Evolutionary conservation across 208 protist species (phyloP).

Genomic region (Acanthamoeba royreba): DNA sequence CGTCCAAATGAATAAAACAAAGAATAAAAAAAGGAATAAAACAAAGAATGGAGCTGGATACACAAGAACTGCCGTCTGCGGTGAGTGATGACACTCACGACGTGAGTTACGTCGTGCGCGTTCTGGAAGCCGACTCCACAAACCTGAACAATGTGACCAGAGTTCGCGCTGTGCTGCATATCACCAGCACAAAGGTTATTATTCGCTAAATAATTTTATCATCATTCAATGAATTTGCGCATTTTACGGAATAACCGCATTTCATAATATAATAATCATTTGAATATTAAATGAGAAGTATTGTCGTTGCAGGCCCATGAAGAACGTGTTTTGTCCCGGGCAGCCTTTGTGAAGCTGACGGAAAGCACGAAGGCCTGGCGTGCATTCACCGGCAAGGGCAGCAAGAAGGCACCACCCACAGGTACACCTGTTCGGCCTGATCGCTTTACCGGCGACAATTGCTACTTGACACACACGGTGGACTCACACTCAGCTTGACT

Average conservation of each 20-base stretch:
- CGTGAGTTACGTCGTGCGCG: neutral
- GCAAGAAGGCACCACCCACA: neutral
- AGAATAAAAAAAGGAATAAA: neutral
- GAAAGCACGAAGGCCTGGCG: constrained; percentile 12
- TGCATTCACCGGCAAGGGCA: neutral
- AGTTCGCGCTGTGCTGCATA: neutral
- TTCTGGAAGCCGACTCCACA: neutral
- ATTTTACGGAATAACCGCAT: no score
- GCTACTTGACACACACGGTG: no score
- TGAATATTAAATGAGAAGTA: no score
- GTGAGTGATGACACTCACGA: neutral
- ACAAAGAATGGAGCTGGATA: neutral
- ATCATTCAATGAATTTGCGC: no score
- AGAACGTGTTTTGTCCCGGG: neutral
- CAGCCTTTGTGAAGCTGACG: neutral
- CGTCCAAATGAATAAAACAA: neutral
- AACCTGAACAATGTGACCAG: neutral
- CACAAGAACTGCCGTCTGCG: no score
- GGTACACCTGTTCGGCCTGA: no score
- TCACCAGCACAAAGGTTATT: neutral
- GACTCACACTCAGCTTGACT: no score
- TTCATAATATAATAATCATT: neutral
- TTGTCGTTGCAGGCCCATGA: neutral
- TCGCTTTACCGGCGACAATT: no score
- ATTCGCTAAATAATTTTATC: no score